phyloP scores from a whole-genome alignment of 2,329 filamentous ascomycete species.

The Lithohypha guttulata region DNA sequence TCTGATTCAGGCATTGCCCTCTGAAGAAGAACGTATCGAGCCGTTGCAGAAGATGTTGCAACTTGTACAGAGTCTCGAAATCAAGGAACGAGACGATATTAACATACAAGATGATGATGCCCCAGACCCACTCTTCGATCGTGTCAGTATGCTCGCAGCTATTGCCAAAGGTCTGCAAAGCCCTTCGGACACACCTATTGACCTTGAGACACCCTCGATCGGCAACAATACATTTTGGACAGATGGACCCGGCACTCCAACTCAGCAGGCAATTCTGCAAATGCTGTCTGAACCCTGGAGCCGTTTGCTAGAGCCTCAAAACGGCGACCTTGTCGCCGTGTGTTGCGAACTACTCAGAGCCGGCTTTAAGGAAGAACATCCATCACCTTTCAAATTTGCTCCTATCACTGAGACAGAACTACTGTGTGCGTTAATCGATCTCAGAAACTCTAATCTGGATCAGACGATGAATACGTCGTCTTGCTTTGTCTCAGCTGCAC shows the following conservation, averaged over 20 bases:
- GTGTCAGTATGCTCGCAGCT: slow-evolving; percentile 25
- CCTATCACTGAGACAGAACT: slow-evolving; percentile 32
- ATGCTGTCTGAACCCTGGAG: slow-evolving; percentile 25
- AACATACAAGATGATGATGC: slow-evolving; percentile 19
- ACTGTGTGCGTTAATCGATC: slow-evolving; percentile 29
- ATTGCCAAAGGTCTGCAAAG: slow-evolving; percentile 20
- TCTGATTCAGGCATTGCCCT: slow-evolving; percentile 31
- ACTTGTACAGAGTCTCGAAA: slow-evolving; percentile 22
- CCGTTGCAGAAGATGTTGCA: slow-evolving; percentile 30
- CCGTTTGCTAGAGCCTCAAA: slow-evolving; percentile 25
- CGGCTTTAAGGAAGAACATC: slow-evolving; percentile 33
- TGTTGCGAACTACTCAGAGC: slow-evolving; percentile 37
- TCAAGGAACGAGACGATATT: slow-evolving; percentile 25
- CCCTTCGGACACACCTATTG: slow-evolving; percentile 16
- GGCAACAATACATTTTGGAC: slow-evolving; percentile 14
- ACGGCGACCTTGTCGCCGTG: slow-evolving; percentile 34
- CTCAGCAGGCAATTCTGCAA: slow-evolving; percentile 14
- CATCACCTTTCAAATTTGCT: slow-evolving; percentile 34
- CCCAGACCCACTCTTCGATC: slow-evolving; percentile 18
- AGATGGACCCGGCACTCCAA: slow-evolving; percentile 12
- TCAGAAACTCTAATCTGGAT: slow-evolving; percentile 31
- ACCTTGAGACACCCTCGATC: slow-evolving; percentile 11
- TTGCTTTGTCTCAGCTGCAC: slow-evolving; percentile 34
- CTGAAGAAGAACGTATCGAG: slow-evolving; percentile 31
- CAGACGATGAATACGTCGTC: slow-evolving; percentile 37